Evolutionary conservation across 75 land plant genomes (phyloP), one percentile per base, ranked within the genome.

Genomic region (Chamaecyparis obtusa): DNA sequence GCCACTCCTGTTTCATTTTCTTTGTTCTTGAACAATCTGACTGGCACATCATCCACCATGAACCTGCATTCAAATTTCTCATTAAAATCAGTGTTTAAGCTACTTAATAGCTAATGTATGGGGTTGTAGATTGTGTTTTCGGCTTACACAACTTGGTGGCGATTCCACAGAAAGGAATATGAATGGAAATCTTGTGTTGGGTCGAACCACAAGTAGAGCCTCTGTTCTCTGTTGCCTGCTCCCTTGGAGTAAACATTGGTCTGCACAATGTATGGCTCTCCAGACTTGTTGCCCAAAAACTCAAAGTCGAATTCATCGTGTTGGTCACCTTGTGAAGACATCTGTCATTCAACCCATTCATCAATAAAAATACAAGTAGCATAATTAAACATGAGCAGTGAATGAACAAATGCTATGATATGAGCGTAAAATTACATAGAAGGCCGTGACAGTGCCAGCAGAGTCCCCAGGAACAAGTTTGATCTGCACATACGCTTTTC

Each of bases 261-360:
- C 75, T 91, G 91, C 21, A 91, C 89, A 10, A 88, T 74, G 91
- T 91, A 91, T 13, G 92, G 92, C 82, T 91, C 91, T 36, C 91
- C 92, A 7, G 89, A 83, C 9, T 85, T 86, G 81, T 90, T 91
- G 44, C 92, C 92, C 8, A 91, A 77, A 67, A 91, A 91, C 87
- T 91, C 92, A n/a, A 91, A 90, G 81, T 91, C 92, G 9, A 91
- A 74, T 64, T 91, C 91, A 54, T 91, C 86, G 64, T 88, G 92
- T 35, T 86, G 49, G 7, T 86, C 60, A 21, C 91, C 88, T 19
- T 90, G 87, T 1, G 92, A 90, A 30, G 92, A 90, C 91, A 91
- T 91, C 90, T 91, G 85, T 77, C 71, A 39, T n/a, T 21, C 17
- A 24, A 82, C 10, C 13, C 39, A 51, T 4, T 24, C 5, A 84